phyloP scores from a whole-genome alignment of 768 basidiomycete genomes.

The Calocera cornea region DNA sequence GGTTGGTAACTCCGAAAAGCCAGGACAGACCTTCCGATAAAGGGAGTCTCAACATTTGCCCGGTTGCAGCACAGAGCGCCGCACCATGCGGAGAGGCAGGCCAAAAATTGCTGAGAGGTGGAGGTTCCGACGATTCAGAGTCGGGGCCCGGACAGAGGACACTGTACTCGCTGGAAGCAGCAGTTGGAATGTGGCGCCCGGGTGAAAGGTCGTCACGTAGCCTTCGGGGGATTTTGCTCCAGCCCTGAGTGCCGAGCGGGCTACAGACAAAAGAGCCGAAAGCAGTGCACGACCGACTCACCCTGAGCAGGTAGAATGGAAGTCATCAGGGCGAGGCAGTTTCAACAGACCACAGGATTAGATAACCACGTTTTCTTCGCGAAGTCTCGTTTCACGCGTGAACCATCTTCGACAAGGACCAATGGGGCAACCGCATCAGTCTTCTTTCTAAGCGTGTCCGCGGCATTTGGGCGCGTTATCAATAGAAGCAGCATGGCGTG shows the following conservation, averaged over 20 bases:
- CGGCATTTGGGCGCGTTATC: neutral
- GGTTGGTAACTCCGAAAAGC: neutral
- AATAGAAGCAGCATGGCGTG: neutral
- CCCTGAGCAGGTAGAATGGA: neutral
- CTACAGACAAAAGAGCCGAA: neutral
- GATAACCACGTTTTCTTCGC: conserved; percentile 4
- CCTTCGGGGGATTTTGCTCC: too few species aligned
- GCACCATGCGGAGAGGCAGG: neutral
- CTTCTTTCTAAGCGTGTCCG: neutral
- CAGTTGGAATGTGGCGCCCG: neutral
- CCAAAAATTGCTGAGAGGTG: neutral
- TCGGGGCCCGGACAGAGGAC: neutral
- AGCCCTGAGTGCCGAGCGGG: neutral
- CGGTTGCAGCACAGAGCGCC: neutral
- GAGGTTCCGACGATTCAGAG: neutral
- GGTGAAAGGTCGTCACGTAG: neutral
- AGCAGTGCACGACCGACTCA: neutral
- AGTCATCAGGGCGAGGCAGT: too few species aligned
- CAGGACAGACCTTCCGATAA: neutral
- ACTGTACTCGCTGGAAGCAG: neutral
- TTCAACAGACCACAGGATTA: neutral
- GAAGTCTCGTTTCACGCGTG: neutral
- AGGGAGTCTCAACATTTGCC: neutral
- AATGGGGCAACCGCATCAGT: neutral
- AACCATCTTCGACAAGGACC: neutral